Base-by-base conservation (phyloP, 495 filamentous ascomycete genomes). In the Podospora comata region DNA sequence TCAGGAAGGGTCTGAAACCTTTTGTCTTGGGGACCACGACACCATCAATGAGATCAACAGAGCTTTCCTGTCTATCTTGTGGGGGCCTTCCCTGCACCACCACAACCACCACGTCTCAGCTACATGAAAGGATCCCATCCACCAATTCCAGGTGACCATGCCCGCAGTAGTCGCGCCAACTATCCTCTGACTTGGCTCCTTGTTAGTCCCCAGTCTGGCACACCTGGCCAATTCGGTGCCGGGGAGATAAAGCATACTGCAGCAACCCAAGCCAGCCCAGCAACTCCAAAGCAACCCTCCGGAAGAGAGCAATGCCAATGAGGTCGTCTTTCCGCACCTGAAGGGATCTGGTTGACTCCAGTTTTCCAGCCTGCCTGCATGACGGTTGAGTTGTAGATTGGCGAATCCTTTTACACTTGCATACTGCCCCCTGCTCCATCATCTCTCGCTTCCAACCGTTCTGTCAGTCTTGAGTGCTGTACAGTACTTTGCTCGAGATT, bases 191-290 rank as follows among this genome's bases (percentile, higher is more conserved):
- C 39, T 48, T 48, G 39, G 39, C 13, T 48, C 39, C 7, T 48
- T 11, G 39, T 48, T 48, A 48, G 39, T 48, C 39, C 13, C 5
- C 9, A 9, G 11, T 18, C 39, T 18, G 5, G 54, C n/a, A 27
- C 26, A 59, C 2, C 65, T 64, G 53, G 67, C 67, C 67, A 69
- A 72, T 66, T 60, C 62, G 15, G 55, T 57, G 71, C 34, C 54
- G 11, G 30, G 63, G 13, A 70, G 63, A 68, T 67, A 67, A 63
- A 61, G 32, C 34, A 62, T 53, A 30, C 57, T 61, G 39, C 57
- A 62, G 62, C 54, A 32, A 55, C 5, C 28, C 28, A 62, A 20
- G 16, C 56, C 56, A 18, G n/a, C n/a, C 56, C n/a, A 20, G 56
- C 56, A 58, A 19, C 56, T 27, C 56, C n/a, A 27, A 58, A 20